phyloP scores from a whole-genome alignment of 192 early-diverging fungal species.

The Gaertneriomyces sp. region DNA sequence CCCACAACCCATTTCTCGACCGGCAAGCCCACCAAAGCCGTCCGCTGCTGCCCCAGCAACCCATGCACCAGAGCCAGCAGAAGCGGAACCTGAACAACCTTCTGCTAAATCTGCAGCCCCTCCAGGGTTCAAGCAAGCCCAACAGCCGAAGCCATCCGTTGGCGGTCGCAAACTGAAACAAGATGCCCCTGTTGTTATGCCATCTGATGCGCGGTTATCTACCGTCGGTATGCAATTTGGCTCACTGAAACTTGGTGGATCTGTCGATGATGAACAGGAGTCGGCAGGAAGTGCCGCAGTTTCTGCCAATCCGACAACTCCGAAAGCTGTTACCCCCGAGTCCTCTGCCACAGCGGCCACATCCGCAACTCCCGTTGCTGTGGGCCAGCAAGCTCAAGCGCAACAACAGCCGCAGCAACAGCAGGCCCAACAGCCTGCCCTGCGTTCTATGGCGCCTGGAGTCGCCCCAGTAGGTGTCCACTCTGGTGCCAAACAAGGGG shows the following conservation, averaged over 20 bases:
- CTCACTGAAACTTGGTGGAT: conserved; percentile 62
- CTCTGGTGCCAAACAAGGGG: conserved; percentile 17
- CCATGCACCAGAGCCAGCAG: background rate
- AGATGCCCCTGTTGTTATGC: conserved; percentile 87
- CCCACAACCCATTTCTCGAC: conserved; percentile 10
- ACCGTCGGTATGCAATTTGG: conserved; percentile 79
- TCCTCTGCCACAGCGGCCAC: background rate
- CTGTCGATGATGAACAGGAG: conserved; percentile 23
- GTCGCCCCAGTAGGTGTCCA: conserved; percentile 11
- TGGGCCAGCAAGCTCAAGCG: background rate
- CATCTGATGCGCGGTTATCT: conserved; percentile 56
- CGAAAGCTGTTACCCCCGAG: background rate
- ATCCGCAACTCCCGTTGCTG: background rate
- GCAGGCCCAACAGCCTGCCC: conserved; percentile 8
- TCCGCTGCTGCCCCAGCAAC: conserved; percentile 2
- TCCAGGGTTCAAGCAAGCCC: conserved; percentile 39
- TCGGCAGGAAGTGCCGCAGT: background rate
- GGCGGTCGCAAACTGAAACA: conserved; percentile 73
- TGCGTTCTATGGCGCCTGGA: conserved; percentile 2
- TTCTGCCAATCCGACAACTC: background rate
- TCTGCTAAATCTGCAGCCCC: conserved; percentile 9
- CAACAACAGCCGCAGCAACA: conserved; percentile 13
- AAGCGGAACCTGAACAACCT: background rate
- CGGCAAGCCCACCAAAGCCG: conserved; percentile 25
- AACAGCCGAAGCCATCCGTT: conserved; percentile 24